Base-by-base conservation (phyloP, 2,329 filamentous ascomycete species). In the Cytospora mali region DNA sequence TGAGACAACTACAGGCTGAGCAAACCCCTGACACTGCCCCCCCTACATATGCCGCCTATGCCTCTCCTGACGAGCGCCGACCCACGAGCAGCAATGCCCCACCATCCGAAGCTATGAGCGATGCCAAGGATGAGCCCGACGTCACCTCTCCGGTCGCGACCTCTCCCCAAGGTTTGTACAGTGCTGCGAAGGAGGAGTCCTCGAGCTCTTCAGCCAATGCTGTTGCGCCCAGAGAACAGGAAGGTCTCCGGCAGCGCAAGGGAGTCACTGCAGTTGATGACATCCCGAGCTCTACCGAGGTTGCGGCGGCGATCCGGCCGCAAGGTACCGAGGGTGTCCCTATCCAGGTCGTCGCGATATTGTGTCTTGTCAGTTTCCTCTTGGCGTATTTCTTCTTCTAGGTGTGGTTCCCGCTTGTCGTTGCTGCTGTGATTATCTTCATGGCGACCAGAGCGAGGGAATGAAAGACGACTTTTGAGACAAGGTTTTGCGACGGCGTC, bases 311-410 rank as follows among this genome's bases (percentile, higher is more conserved):
- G 74, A 79, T 76, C 73, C 70, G 74, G 52, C 79, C 75, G 66
- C 80, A 77, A 75, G 84, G 75, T 74, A 88, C 77, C 68, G 87
- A 93, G 69, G 94, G 95, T 25, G 94, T 99, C 4, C 88, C 95
- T 0, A 86, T 99, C 55, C 89, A 94, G 75, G 85, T 94, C 66
- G 91, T 91, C 51, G 94, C 95, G 25, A 81, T 87, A 25, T 80
- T 99, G 50, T 97, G 93, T 74, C 81, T 99, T 71, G 71, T 96
- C 67, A 93, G 92, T 81, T 99, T 99, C 80, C 78, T 99, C 73
- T 84, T 98, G 70, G 95, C 93, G 61, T 99, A 97, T 79, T 86
- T 98, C 76, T 93, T 99, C 81, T 99, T 99, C 78, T 99, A 88
- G 62, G 29, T 33, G 46, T 52, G 52, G 50, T 33, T 33, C 35